Conservation (phyloP, 116 monocot species). For the Trichopus zeylanicus region DNA sequence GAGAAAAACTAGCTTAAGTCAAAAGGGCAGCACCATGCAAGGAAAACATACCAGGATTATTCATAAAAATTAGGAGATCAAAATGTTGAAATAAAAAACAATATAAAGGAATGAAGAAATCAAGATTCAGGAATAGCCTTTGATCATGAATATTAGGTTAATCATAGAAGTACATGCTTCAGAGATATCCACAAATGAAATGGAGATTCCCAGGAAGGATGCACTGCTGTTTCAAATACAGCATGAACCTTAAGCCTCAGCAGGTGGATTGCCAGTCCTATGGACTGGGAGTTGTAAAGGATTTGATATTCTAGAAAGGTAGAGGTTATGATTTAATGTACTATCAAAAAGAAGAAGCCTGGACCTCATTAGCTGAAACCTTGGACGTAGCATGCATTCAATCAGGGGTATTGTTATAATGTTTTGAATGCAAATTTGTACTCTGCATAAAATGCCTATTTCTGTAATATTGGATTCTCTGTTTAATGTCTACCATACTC, state of each 20-base stretch:
- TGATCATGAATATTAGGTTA: neutral
- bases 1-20: neutral
- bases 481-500: too few species aligned
- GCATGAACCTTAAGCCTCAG: neutral
- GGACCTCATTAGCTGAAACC: neutral
- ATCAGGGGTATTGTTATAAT: too few species aligned
- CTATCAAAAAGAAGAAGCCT: neutral
- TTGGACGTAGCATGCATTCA: too few species aligned
- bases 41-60: too few species aligned
- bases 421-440: too few species aligned
- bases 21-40: too few species aligned
- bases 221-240: neutral
- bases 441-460: too few species aligned
- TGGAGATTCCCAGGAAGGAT: neutral
- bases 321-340: neutral
- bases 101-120: neutral
- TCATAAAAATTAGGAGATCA: neutral
- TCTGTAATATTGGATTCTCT: too few species aligned
- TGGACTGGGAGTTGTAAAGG: neutral
- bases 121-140: neutral
- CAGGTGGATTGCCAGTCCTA: neutral
- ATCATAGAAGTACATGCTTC: neutral
- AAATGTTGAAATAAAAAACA: neutral
- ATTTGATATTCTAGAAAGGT: neutral
- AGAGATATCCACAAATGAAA: neutral